Evolutionary conservation across 768 basidiomycete genomes (phyloP), one percentile per base, ranked within the genome.

Genomic region (Pulveroboletus sp.): DNA sequence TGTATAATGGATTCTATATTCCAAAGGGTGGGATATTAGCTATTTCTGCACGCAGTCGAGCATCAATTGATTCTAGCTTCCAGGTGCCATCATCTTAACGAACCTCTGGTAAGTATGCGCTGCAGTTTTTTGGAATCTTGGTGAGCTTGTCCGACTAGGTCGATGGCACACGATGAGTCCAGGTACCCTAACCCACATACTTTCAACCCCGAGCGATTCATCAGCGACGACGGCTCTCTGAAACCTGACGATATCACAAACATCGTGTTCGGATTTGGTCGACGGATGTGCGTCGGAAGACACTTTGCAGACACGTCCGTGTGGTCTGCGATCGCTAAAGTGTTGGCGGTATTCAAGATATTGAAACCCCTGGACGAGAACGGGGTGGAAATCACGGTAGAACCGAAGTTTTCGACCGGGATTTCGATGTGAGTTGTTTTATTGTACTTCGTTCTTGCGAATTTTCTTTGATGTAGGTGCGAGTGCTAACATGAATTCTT

Each of bases 181-280:
- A 62, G 63, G 58, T 71, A 71, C 47, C 66, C 70, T 1, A 58
- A 66, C 5, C 68, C 70, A 10, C 65, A 67, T 19, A 50, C 44
- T n/a, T 73, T 72, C 59, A 46, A 40, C 31, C 72, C 71, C 1
- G 70, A 72, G 42, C 61, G 70, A 11, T 72, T 72, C 45, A 27
- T 71, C 4, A 67, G 69, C 33, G 13, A 38, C 12, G 39, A 51
- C 33, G 50, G 44, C 10, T 44, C 34, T 19, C 25, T 49, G 7
- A 48, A 37, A 20, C 31, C 23, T n/a, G 19, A 29, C 5, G 27
- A 29, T 9, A 29, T 29, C 27, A 11, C 8, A 9, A 40, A 47
- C 11, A 34, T 34, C 12, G 27, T 38, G 27, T 29, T 29, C 12
- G 27, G 27, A 29, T 29, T 29, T 29, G 8, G 27, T 9, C 27